Evolutionary conservation across 2,329 filamentous ascomycete species (phyloP).

Genomic region (Hymenoscyphus albidus): DNA sequence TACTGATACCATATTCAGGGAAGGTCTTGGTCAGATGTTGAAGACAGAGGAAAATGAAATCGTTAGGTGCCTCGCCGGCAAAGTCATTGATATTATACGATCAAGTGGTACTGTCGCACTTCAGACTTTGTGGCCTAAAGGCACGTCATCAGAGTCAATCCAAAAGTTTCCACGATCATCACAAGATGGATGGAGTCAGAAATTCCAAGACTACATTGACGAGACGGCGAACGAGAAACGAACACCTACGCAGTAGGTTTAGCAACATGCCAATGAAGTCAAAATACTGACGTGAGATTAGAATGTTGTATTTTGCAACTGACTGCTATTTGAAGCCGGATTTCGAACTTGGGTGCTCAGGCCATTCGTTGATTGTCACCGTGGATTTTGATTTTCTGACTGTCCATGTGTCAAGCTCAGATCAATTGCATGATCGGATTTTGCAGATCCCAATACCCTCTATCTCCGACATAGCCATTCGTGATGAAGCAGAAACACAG

Average conservation of each 20-base stretch:
- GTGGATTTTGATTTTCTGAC: background rate
- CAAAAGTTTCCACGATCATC: constrained; percentile 24
- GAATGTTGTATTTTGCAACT: constrained; percentile 1
- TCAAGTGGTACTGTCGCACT: constrained; percentile 12
- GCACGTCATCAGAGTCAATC: constrained; percentile 14
- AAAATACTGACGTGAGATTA: constrained; percentile 3
- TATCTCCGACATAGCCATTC: background rate
- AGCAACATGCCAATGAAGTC: background rate
- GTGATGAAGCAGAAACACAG: background rate
- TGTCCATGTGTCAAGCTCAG: background rate
- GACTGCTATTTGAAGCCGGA: background rate
- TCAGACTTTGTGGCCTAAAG: constrained; percentile 25
- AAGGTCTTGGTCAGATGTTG: constrained; percentile 23
- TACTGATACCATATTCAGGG: constrained; percentile 17
- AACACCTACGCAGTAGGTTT: background rate
- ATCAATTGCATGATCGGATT: background rate
- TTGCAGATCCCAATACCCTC: constrained; percentile 1
- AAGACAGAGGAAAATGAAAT: constrained; percentile 28
- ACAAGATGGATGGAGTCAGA: constrained; percentile 24
- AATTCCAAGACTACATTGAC: constrained; percentile 28
- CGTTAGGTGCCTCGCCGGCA: constrained; percentile 26
- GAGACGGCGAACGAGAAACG: background rate
- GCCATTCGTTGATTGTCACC: background rate
- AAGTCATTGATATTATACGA: constrained; percentile 23
- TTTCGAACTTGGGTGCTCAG: background rate